Conservation (phyloP, 345 rosid genomes). For the Populus deltoides region DNA sequence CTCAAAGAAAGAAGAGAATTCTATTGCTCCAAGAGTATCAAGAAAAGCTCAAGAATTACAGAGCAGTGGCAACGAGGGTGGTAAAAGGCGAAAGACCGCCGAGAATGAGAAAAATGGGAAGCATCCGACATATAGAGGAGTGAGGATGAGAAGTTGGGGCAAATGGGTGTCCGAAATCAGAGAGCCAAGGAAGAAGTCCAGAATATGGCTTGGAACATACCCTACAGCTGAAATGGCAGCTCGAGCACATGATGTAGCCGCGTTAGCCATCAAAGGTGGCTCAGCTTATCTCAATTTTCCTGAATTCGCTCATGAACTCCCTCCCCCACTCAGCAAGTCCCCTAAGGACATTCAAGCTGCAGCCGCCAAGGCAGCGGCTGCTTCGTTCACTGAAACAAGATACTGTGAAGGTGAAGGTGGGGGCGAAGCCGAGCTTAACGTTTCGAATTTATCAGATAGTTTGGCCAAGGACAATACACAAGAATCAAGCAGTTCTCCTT, state of each 20-base stretch:
- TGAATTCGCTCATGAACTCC: constrained; percentile 43
- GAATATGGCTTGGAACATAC: constrained; percentile 84
- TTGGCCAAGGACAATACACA: constrained; percentile 26
- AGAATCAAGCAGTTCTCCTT: constrained; percentile 42
- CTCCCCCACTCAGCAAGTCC: constrained; percentile 46
- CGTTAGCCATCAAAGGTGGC: constrained; percentile 68
- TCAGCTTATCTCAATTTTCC: constrained; percentile 69
- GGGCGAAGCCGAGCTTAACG: constrained; percentile 21
- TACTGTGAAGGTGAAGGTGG: constrained; percentile 18
- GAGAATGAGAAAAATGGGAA: constrained; percentile 22
- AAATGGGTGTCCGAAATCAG: constrained; percentile 86
- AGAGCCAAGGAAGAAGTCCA: constrained; percentile 72
- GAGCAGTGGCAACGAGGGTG: constrained; percentile 1
- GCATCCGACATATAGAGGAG: constrained; percentile 65
- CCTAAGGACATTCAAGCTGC: constrained; percentile 64
- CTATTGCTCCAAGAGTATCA: constrained; percentile 23
- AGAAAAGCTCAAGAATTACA: constrained; percentile 34
- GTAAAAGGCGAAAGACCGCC: constrained; percentile 27
- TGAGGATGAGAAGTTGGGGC: constrained; percentile 81
- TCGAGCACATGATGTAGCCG: constrained; percentile 78
- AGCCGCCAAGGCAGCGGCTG: constrained; percentile 53
- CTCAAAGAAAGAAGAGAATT: constrained; percentile 10
- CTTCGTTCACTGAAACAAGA: constrained; percentile 23
- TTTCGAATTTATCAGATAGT: constrained; percentile 23
- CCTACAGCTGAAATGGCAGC: constrained; percentile 82